Conservation (phyloP, 192 early-diverging fungal genomes). For the Entrophospora sp. region DNA sequence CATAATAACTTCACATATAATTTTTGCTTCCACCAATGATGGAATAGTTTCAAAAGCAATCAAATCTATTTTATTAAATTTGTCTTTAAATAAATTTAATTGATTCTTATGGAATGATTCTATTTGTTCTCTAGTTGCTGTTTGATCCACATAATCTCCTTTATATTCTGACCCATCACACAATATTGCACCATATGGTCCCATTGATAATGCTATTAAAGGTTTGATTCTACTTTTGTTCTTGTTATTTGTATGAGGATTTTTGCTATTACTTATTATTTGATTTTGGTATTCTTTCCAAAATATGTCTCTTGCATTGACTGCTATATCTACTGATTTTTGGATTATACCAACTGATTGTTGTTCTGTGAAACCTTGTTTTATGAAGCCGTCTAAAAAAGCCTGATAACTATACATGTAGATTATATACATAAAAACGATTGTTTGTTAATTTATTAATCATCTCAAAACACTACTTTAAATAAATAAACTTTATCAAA, state of each 20-base stretch:
- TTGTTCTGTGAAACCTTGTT: constrained; percentile 27
- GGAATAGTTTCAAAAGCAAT: constrained; percentile 67
- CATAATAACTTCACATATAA: constrained; percentile 36
- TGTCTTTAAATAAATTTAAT: constrained; percentile 26
- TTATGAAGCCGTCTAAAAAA: constrained; percentile 31
- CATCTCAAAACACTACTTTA: not conserved
- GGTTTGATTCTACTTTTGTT: not conserved
- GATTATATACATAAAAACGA: not conserved
- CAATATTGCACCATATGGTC: constrained; percentile 57
- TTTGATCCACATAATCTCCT: constrained; percentile 40
- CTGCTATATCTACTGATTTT: constrained; percentile 33
- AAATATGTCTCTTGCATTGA: constrained; percentile 38
- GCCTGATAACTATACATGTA: constrained; percentile 44
- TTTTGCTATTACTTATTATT: too few species aligned
- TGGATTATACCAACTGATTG: constrained; percentile 29
- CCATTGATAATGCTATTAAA: constrained; percentile 50
- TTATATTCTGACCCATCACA: constrained; percentile 57
- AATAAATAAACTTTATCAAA: not conserved
- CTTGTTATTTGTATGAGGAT: not conserved
- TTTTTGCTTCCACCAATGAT: constrained; percentile 40
- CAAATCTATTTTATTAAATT: constrained; percentile 37
- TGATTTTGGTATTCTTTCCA: constrained; percentile 5
- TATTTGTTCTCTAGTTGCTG: constrained; percentile 30
- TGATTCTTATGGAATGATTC: constrained; percentile 46
- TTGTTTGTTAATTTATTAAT: too few species aligned